A percentile compares a stretch with the other conserved stretches of the same genome.
Conservation (phyloP, 371 early-diverging fungal genomes). For the Entomophthora muscae region DNA sequence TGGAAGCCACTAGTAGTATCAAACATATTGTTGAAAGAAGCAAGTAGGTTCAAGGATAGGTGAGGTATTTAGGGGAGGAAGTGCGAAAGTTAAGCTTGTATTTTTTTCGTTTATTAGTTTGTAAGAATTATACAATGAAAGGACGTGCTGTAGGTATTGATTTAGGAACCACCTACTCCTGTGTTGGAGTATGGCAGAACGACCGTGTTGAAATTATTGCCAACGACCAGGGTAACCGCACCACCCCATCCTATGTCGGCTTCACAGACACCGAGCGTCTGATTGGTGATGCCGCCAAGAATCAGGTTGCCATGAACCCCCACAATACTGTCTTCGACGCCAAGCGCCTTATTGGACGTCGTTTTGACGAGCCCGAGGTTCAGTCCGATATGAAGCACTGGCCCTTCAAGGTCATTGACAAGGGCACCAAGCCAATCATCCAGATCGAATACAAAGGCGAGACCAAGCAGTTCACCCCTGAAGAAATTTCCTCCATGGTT, state of each 20-base stretch:
- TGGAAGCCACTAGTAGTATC: neutral
- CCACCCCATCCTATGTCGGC: conserved; percentile 96
- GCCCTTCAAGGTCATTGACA: conserved; percentile 72
- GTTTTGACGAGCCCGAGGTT: conserved; percentile 65
- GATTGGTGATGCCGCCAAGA: conserved; percentile 90
- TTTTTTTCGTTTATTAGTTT: neutral
- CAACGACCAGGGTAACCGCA: conserved; percentile 90
- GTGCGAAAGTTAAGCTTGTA: neutral
- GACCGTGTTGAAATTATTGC: conserved; percentile 80
- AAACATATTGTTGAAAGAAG: no score
- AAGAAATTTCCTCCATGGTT: conserved; percentile 89
- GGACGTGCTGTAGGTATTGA: conserved; percentile 67
- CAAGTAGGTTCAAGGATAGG: neutral
- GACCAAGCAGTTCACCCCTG: conserved; percentile 86
- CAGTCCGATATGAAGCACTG: conserved; percentile 77
- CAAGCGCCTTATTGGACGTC: conserved; percentile 88
- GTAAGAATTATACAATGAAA: neutral
- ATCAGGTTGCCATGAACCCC: conserved; percentile 61
- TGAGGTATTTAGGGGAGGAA: neutral
- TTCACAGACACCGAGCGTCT: conserved; percentile 75
- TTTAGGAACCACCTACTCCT: conserved; percentile 99
- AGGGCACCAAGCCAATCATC: conserved; percentile 44
- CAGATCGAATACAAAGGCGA: conserved; percentile 68
- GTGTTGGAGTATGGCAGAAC: conserved; percentile 96
- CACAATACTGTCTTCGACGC: conserved; percentile 82